phyloP scores from a whole-genome alignment of 805 yeast species.

The Nematodospora valgi region DNA sequence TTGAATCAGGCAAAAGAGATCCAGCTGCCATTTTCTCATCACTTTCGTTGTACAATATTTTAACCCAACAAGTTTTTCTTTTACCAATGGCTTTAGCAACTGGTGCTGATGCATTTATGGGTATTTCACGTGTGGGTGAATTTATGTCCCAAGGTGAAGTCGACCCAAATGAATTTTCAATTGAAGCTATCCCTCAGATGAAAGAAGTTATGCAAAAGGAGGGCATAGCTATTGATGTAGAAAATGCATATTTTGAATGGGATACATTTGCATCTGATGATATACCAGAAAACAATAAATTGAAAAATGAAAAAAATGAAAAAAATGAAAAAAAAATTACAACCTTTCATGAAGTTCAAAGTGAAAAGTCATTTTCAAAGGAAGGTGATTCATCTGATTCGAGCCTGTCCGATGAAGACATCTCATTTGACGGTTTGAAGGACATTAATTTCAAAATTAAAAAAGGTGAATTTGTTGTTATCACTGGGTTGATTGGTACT shows the following conservation, averaged over 20 bases:
- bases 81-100: slow-evolving; percentile 69
- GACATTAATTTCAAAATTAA: slow-evolving; percentile 22
- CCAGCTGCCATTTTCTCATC: slow-evolving; percentile 72
- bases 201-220: slow-evolving; percentile 20
- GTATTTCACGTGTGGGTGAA: slow-evolving; percentile 54
- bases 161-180: slow-evolving; percentile 28
- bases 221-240: slow-evolving; percentile 19
- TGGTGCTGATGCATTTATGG: slow-evolving; percentile 64
- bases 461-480: slow-evolving; percentile 33
- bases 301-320: slow-evolving; percentile 6
- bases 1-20: slow-evolving; percentile 28
- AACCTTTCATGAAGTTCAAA: not conserved
- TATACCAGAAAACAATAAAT: slow-evolving; percentile 8
- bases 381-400: slow-evolving; percentile 11
- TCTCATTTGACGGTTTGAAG: slow-evolving; percentile 25
- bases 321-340: slow-evolving; percentile 7
- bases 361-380: slow-evolving; percentile 8
- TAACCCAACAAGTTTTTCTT: slow-evolving; percentile 61
- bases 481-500: slow-evolving; percentile 36
- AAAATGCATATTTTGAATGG: slow-evolving; percentile 28
- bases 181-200: slow-evolving; percentile 24
- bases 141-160: slow-evolving; percentile 46
- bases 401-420: slow-evolving; percentile 12
- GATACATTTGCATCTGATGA: slow-evolving; percentile 21
- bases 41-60: slow-evolving; percentile 59